Evolutionary conservation across 371 early-diverging fungal genomes (phyloP), one percentile per base, ranked within the genome.

Genomic region (Parasitella parasitica): DNA sequence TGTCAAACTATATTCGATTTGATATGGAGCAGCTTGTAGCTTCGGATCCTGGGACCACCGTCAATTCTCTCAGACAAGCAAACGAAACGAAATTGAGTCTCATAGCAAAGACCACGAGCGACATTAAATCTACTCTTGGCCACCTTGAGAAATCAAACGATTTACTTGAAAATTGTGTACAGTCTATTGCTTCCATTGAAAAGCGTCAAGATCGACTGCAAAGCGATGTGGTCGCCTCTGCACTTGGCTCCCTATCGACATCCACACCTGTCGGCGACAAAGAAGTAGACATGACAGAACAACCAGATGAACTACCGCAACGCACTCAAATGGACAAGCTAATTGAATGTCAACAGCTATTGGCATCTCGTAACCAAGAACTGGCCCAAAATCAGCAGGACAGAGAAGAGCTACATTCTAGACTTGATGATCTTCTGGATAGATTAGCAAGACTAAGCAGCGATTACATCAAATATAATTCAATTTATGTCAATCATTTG

Each of bases 401-500:
- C 0, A 55, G 11, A n/a, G 16, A 39, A 1, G 12, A n/a, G 5
- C 6, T 55, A 27, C 39, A 26, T 3, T 12, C 15, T 28, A 38
- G 3, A 18, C 9, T 37, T 9, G 39, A 39, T 26, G 28, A n/a
- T 16, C 28, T 28, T 11, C 6, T 39, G 24, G 46, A 46, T 46
- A 28, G 8, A 18, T 39, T 39, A 8, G 7, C n/a, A 22, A 11
- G 16, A 39, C 28, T 36, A 11, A 39, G 38, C 6, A 38, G 39
- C 8, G 55, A 55, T 27, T 38, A 55, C 16, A 37, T 39, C n/a
- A 55, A 39, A 24, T 27, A 27, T 3, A 38, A 39, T 38, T 55
- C 55, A 16, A 55, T 27, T 39, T 55, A 26, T 36, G 55, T 55
- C 4, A 38, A 55, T 55, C 55, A 55, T 28, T 27, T 55, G 8